Evolutionary conservation across 345 rosid species (phyloP), one percentile per base, ranked within the genome.

Genomic region (Eucalyptus pauciflora): DNA sequence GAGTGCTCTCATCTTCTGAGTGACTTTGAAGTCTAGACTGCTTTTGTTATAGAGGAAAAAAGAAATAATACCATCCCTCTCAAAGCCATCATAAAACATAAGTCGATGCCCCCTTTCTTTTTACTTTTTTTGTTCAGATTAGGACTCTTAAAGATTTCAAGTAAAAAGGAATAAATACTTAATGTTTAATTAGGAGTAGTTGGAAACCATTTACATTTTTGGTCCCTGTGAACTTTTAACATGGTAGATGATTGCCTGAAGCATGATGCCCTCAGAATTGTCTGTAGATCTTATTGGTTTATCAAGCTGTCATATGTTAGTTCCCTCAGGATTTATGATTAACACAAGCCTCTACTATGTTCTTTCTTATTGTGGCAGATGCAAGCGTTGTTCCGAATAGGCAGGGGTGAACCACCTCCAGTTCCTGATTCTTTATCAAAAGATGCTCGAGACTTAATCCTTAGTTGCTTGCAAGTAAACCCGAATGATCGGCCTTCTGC

Each of bases 381-480:
- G 91, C 85, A 81, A 87, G 91, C 91, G 25, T 80, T 89, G 13
- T 87, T 87, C 52, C 29, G 29, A 60, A 87, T 90, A 10, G 90
- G 89, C n/a, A 81, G 37, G n/a, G 91, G 90, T 14, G 89, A 80
- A 48, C 88, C 51, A 9, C 91, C 91, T 1, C 85, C 56, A 18
- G 46, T 91, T 85, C 88, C 89, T 14, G 62, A 87, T 54, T 46
- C 51, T 54, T 43, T 89, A 16, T 69, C 88, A 7, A 27, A 27
- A 8, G 89, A 89, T 7, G 88, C 89, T 9, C 89, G 31, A 20
- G 88, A 91, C 49, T 91, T 91, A n/a, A 88, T 90, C 86, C 24
- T 80, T 18, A 62, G 79, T n/a, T 90, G 91, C 58, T 58, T 90
- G 58, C 79, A 87, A 71, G 90, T 90, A 6, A 80, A 90, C 48